These are phyloP conservation scores for Microbotryomycetes sp. DNA, from an alignment of 1,284 basidiomycete species.

Conservation along the genomic window DNA sequence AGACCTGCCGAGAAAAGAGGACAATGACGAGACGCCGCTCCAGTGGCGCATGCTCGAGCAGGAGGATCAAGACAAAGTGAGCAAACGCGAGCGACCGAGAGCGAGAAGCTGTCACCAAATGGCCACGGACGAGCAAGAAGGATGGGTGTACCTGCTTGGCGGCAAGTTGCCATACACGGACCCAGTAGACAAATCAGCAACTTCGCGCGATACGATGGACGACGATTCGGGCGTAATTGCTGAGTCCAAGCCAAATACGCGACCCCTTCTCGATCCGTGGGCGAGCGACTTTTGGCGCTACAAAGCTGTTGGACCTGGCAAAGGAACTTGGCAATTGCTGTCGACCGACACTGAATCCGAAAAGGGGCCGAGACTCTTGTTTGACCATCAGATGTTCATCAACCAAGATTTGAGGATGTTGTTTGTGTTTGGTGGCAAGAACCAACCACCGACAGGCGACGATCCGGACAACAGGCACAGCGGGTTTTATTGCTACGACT, in stretches of 20 bases:
- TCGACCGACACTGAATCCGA: slow-evolving; percentile 37
- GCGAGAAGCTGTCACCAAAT: slow-evolving; percentile 41
- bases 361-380: slow-evolving; percentile 40
- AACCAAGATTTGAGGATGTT: slow-evolving; percentile 36
- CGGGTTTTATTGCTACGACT: slow-evolving; percentile 41
- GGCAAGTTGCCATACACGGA: background rate
- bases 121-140: slow-evolving; percentile 38
- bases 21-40: slow-evolving; percentile 29
- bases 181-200: slow-evolving; percentile 12
- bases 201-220: slow-evolving; percentile 32
- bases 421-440: slow-evolving; percentile 42
- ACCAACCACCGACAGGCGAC: slow-evolving; percentile 11
- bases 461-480: slow-evolving; percentile 35
- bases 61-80: background rate
- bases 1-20: slow-evolving; percentile 37
- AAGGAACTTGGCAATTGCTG: slow-evolving; percentile 39
- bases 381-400: slow-evolving; percentile 40
- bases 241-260: background rate
- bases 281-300: slow-evolving; percentile 40
- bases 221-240: background rate
- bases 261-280: slow-evolving; percentile 4
- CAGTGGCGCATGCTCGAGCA: slow-evolving; percentile 3
- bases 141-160: slow-evolving; percentile 42
- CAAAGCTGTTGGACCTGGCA: slow-evolving; percentile 34
- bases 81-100: slow-evolving; percentile 26